Conservation (phyloP, 805 yeast genomes). For the Yarrowia phangngaensis region DNA sequence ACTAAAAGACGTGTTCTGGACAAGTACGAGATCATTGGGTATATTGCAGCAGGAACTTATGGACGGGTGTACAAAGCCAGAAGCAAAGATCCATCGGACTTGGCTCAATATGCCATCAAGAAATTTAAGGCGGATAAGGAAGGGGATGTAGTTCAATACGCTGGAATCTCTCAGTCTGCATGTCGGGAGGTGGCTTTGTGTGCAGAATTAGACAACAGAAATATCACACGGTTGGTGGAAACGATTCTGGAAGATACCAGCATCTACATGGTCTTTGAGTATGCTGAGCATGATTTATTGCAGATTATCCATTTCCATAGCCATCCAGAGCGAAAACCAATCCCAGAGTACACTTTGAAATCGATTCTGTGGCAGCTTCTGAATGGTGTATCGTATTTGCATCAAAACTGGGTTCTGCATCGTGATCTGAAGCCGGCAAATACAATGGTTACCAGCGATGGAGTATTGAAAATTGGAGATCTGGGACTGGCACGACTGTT, state of each 20-base stretch:
- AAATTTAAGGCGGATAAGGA: conserved; percentile 93
- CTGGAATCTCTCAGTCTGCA: conserved; percentile 95
- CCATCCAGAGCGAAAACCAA: conserved; percentile 75
- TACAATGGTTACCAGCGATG: conserved; percentile 87
- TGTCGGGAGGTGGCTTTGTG: conserved; percentile 95
- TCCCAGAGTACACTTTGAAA: conserved; percentile 74
- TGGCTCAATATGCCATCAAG: conserved; percentile 72
- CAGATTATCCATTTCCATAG: conserved; percentile 94
- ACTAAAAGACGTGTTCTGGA: conserved; percentile 57
- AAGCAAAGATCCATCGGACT: conserved; percentile 16
- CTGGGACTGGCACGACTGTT: conserved; percentile 86
- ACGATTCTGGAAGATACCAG: conserved; percentile 82
- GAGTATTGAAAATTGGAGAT: conserved; percentile 94
- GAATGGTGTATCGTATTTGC: conserved; percentile 85
- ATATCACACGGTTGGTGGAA: conserved; percentile 75
- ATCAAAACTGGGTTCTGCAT: conserved; percentile 94
- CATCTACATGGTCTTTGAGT: conserved; percentile 93
- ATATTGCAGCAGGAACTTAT: conserved; percentile 97
- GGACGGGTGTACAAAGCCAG: conserved; percentile 92
- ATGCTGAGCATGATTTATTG: conserved; percentile 90
- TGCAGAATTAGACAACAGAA: conserved; percentile 75
- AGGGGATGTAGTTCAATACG: conserved; percentile 81
- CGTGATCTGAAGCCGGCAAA: conserved; percentile 97
- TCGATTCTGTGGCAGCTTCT: conserved; percentile 89
- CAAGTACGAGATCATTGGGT: conserved; percentile 83